phyloP scores from a whole-genome alignment of 2,329 filamentous ascomycete genomes.

The Verticillium isaacii region DNA sequence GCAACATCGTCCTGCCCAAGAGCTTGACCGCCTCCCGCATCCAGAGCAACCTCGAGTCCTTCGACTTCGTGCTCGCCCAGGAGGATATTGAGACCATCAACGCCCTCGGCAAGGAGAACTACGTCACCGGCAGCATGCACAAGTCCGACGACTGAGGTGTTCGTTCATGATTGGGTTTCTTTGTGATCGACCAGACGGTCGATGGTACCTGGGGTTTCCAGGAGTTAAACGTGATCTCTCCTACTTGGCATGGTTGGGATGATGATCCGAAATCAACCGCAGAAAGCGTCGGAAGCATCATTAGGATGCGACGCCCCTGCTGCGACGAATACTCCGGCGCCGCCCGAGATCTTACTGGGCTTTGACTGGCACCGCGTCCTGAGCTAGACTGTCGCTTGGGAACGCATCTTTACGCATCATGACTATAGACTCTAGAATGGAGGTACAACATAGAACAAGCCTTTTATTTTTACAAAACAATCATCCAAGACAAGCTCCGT shows the following conservation, averaged over 20 bases:
- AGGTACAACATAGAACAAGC: not conserved
- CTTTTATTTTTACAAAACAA: not conserved
- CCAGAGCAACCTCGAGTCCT: conserved; percentile 58
- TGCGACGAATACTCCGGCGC: not conserved
- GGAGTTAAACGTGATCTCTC: not conserved
- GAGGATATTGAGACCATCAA: conserved; percentile 41
- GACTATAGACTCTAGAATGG: not conserved
- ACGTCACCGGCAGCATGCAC: conserved; percentile 29
- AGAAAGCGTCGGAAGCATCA: not conserved
- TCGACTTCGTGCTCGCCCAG: conserved; percentile 52
- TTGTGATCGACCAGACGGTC: not conserved
- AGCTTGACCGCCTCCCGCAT: conserved; percentile 56
- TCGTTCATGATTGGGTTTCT: not conserved
- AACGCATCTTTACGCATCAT: not conserved
- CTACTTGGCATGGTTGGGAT: not conserved
- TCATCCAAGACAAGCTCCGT: too few species aligned
- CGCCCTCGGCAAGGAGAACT: conserved; percentile 16
- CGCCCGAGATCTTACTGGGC: not conserved
- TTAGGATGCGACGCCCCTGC: not conserved
- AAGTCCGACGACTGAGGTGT: conserved; percentile 29
- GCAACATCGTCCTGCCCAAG: conserved; percentile 60
- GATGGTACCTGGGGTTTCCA: not conserved
- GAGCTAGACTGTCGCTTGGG: not conserved
- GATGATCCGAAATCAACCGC: not conserved
- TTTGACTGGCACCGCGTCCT: not conserved